phyloP scores from a whole-genome alignment of 768 basidiomycete genomes.

The button mushroom (Agaricus bisporus) region DNA sequence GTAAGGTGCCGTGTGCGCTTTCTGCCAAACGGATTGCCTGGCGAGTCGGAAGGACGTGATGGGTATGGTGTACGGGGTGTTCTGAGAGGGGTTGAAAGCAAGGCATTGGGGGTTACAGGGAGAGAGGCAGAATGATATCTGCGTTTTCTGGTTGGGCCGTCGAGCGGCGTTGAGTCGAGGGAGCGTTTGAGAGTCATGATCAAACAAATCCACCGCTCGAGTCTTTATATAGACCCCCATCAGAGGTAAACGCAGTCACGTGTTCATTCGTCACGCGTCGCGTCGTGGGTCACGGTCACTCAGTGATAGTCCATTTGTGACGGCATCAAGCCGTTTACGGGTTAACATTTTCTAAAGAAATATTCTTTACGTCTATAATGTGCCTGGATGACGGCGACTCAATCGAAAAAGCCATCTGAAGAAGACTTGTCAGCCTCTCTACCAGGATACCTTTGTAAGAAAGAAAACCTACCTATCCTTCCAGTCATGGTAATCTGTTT shows the following conservation, averaged over 20 bases:
- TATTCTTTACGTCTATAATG: background rate
- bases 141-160: background rate
- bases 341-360: background rate
- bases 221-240: conserved; percentile 6
- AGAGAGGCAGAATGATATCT: background rate
- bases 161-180: conserved; percentile 1
- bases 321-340: background rate
- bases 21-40: conserved; percentile 64
- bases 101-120: conserved; percentile 1
- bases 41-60: conserved; percentile 55
- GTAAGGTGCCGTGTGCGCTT: conserved; percentile 36
- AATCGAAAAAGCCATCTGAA: conserved; percentile 8
- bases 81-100: conserved; percentile 4
- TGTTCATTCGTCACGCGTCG: background rate
- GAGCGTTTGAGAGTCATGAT: conserved; percentile 7
- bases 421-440: background rate
- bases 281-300: background rate
- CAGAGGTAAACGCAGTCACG: conserved; percentile 9
- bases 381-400: conserved; percentile 5
- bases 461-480: conserved; percentile 7
- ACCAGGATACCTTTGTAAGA: background rate
- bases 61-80: conserved; percentile 34
- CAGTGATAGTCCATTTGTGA: background rate
- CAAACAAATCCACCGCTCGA: background rate
- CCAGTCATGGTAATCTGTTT: conserved; percentile 7